These are phyloP conservation scores for Quercus rubra DNA, from an alignment of 306 rosid genomes.

Conservation along the genomic window DNA sequence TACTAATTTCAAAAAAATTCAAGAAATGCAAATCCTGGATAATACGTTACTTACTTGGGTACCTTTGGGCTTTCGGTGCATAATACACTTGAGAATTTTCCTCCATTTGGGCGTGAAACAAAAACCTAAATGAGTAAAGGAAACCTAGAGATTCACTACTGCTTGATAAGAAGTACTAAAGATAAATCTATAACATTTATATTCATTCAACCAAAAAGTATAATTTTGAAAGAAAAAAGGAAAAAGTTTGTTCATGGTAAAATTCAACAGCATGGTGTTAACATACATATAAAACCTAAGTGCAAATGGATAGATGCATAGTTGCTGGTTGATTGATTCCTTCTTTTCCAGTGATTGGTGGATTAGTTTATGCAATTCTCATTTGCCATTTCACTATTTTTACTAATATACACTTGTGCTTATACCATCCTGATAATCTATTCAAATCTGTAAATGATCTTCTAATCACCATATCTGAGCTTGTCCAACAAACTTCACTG, in stretches of 20 bases:
- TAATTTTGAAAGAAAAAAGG: neutral
- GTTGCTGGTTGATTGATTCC: neutral
- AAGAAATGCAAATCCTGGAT: neutral
- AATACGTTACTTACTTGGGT: conserved; percentile 42
- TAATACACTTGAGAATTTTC: conserved; percentile 70
- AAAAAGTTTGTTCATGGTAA: neutral
- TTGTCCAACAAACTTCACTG: neutral
- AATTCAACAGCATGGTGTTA: neutral
- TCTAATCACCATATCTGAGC: neutral
- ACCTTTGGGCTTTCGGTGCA: conserved; percentile 52
- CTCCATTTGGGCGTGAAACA: conserved; percentile 66
- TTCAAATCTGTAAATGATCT: neutral
- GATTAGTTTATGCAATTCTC: neutral
- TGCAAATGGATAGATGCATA: neutral
- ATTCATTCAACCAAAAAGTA: neutral
- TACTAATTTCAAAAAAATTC: neutral
- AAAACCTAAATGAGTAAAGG: conserved; percentile 51
- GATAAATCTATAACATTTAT: neutral
- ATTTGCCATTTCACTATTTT: neutral
- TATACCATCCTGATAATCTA: neutral
- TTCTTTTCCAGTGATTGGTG: neutral
- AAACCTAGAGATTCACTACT: neutral
- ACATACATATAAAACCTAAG: neutral
- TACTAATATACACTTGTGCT: neutral
- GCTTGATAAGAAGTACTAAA: neutral